phyloP scores from a whole-genome alignment of 1,284 basidiomycete genomes.

The Dichomitus squalens region DNA sequence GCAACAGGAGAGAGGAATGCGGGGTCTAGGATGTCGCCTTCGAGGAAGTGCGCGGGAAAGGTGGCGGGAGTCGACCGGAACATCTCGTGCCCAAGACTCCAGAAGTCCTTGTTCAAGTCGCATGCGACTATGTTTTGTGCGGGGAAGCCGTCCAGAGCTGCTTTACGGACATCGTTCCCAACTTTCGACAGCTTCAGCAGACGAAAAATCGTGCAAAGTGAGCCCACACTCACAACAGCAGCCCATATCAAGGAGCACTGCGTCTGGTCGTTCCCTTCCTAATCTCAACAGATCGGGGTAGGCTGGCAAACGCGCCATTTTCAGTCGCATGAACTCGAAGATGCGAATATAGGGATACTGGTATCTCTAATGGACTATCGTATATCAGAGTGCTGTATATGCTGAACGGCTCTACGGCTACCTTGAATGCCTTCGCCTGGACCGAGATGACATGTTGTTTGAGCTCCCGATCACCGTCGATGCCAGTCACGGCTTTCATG shows the following conservation, averaged over 20 bases:
- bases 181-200: conserved; percentile 30
- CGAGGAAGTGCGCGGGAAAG: conserved; percentile 44
- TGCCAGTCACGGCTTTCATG: conserved; percentile 21
- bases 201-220: background rate
- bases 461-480: conserved; percentile 17
- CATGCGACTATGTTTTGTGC: conserved; percentile 34
- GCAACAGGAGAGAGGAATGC: conserved; percentile 29
- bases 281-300: conserved; percentile 35
- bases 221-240: conserved; percentile 47
- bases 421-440: conserved; percentile 18
- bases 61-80: conserved; percentile 33
- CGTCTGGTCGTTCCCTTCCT: conserved; percentile 36
- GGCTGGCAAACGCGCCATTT: conserved; percentile 10
- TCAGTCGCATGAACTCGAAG: conserved; percentile 21
- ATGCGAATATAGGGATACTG: conserved; percentile 20
- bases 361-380: conserved; percentile 3
- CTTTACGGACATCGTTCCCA: conserved; percentile 45
- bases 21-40: conserved; percentile 44
- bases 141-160: conserved; percentile 41
- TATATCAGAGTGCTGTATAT: background rate
- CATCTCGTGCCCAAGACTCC: conserved; percentile 32
- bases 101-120: conserved; percentile 32
- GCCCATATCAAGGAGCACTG: conserved; percentile 46
- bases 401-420: background rate
- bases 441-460: conserved; percentile 16